Base-by-base conservation (phyloP, 2,329 filamentous ascomycete species). In the Raffaelea arxii region DNA sequence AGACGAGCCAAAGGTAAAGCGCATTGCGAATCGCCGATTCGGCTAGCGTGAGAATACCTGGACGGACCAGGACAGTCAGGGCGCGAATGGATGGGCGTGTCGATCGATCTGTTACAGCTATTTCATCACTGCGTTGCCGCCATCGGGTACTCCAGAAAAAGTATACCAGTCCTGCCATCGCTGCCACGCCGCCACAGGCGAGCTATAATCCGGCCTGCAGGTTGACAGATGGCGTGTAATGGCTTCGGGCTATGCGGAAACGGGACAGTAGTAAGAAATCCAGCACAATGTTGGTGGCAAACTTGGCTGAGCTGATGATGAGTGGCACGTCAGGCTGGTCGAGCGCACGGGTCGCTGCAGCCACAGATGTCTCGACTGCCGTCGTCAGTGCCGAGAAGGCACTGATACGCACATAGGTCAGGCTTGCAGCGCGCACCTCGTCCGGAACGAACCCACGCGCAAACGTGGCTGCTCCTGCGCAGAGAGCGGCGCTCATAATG, bases 281-380 rank as follows among this genome's bases (percentile, higher is more conserved):
- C 0, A 86, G 66, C 2, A 80, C 49, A 46, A 87, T 86, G 53
- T 86, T 86, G 49, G 84, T 59, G 0, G 67, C 62, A 45, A 86
- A 83, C 52, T 82, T 83, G 44, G 72, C 66, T 0, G 69, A 72
- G 57, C 75, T 84, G 51, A 86, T 82, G 1, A 84, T 55, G 0
- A 87, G 63, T 0, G 82, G 81, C 0, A 86, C 78, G 55, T 87
- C 82, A 0, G 82, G 82, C 43, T 77, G 72, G 57, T 86, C 83
- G 1, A 88, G 62, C 0, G 83, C 79, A 38, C 82, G 66, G 0
- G 82, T 85, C 0, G 74, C 72, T 1, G 72, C 68, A 0, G 75
- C 69, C 0, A 86, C 76, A 0, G 82, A 77, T 0, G 74, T 74
- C 57, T 86, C 78, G 4, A 86, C 60, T 0, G 82, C 72, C 0